Percentiles rank a stretch among this genome's conserved stretches.
Conservation (phyloP, 345 rosid genomes). For the Cardamine resedifolia region DNA sequence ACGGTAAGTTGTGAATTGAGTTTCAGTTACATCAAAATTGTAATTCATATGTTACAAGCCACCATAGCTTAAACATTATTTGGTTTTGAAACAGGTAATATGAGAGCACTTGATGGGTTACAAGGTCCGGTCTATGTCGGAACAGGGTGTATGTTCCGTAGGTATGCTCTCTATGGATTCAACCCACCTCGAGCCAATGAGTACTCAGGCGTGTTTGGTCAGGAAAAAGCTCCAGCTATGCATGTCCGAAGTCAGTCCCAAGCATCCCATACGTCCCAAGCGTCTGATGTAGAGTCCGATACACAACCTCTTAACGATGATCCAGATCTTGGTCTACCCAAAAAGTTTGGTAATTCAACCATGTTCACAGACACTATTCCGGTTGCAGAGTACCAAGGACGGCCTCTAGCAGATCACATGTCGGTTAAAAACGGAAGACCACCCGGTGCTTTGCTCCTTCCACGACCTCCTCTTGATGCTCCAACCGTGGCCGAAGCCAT, state of each 20-base stretch:
- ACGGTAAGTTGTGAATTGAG: slow-evolving; percentile 40
- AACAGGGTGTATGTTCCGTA: slow-evolving; percentile 92
- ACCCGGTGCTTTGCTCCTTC: slow-evolving; percentile 75
- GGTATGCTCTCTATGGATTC: slow-evolving; percentile 88
- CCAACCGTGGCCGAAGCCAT: slow-evolving; percentile 97
- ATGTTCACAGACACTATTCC: slow-evolving; percentile 76
- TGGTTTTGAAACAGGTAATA: slow-evolving; percentile 48
- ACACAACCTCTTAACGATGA: slow-evolving; percentile 64
- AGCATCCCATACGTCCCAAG: slow-evolving; percentile 35
- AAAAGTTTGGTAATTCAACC: slow-evolving; percentile 72
- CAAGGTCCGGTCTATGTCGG: slow-evolving; percentile 96
- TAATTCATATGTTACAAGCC: slow-evolving; percentile 4
- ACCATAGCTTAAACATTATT: not conserved
- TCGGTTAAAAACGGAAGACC: slow-evolving; percentile 95
- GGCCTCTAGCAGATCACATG: slow-evolving; percentile 88
- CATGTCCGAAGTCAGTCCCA: slow-evolving; percentile 35
- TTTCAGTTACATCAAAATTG: not conserved
- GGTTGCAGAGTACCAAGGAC: slow-evolving; percentile 82
- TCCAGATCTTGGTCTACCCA: slow-evolving; percentile 73
- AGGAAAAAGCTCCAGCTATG: slow-evolving; percentile 48
- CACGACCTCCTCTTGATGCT: slow-evolving; percentile 88
- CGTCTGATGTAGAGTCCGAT: slow-evolving; percentile 51
- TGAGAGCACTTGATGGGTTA: slow-evolving; percentile 93
- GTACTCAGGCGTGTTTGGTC: slow-evolving; percentile 70
- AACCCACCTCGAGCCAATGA: slow-evolving; percentile 91